Evolutionary conservation across 805 yeast genomes (phyloP), one percentile per base, ranked within the genome.

Genomic region (Metschnikowia anglica): DNA sequence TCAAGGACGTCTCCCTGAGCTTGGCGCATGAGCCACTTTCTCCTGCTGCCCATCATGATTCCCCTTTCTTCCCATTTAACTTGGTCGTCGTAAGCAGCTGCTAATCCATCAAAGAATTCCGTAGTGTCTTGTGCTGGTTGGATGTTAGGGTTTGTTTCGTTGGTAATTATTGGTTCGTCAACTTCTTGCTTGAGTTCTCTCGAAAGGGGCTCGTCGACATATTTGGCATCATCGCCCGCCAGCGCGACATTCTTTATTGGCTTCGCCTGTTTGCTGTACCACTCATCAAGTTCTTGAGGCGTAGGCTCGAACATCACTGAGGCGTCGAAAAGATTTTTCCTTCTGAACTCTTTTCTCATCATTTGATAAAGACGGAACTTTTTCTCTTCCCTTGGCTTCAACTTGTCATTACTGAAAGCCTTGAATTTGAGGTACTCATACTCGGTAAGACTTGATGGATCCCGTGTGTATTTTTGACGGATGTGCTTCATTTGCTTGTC

Each of bases 1-100:
- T 93, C 99, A 43, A 93, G 68, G 2, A 89, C 97, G 59, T 93
- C 97, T 17, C 99, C 99, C 44, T 72, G 68, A 37, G 83, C 76
- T 48, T 85, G 85, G 27, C 71, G 76, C 89, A 86, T 85, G 34
- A 85, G 62, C 86, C 93, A 83, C 54, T 80, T 81, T 55, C 97
- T 74, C 64, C 85, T 74, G 55, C 71, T 73, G 43, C 83, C 80
- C 74, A 80, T 70, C 27, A 77, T 65, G 43, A 80, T 72, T 12
- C 80, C 74, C 36, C 79, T 56, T 56, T 85, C 93, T 60, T 85
- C 93, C 66, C 81, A 71, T 53, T 84, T 81, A 50, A 91, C 85
- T 44, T 81, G 90, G 28, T 73, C 70, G 60, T 91, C 99, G 60
- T 91, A 91, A 4, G 79, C 84, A 12, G 68, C 75, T 0, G 98